Evolutionary conservation across 2,329 filamentous ascomycete species (phyloP).

Genomic region (Aspergillus eucalypticola): DNA sequence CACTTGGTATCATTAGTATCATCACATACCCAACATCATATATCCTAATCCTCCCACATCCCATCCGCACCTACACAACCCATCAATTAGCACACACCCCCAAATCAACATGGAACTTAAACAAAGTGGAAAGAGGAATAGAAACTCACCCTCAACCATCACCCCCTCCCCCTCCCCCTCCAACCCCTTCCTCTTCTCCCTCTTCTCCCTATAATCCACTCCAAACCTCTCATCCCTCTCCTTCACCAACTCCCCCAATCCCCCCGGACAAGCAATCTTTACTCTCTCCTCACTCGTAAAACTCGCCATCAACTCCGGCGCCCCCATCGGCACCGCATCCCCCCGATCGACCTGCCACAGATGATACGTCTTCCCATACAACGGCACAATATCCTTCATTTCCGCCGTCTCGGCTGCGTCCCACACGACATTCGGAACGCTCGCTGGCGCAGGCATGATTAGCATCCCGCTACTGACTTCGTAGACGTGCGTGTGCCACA

Average conservation of each 20-base stretch:
- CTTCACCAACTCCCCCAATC: conserved; percentile 42
- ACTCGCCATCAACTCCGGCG: conserved; percentile 66
- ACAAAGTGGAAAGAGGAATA: background rate
- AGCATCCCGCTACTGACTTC: conserved; percentile 49
- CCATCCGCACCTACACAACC: conserved; percentile 35
- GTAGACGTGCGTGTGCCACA: conserved; percentile 74
- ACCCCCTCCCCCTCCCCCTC: conserved; percentile 15
- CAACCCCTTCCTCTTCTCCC: conserved; percentile 56
- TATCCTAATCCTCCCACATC: conserved; percentile 25
- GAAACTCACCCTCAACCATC: conserved; percentile 37
- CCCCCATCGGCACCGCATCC: conserved; percentile 62
- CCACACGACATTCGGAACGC: conserved; percentile 62
- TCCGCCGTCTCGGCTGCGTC: conserved; percentile 74
- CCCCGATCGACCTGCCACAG: conserved; percentile 82
- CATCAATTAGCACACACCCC: background rate
- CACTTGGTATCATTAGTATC: too few species aligned
- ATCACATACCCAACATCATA: background rate
- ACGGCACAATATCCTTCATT: conserved; percentile 71
- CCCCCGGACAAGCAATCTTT: conserved; percentile 8
- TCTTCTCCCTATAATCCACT: conserved; percentile 54
- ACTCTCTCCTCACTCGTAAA: conserved; percentile 39
- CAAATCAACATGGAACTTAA: background rate
- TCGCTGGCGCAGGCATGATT: conserved; percentile 41
- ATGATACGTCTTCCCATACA: conserved; percentile 85
- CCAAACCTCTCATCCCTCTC: conserved; percentile 58